Evolutionary conservation across 129 eudicot genomes (phyloP).

Genomic region (Helianthus tuberosus): DNA sequence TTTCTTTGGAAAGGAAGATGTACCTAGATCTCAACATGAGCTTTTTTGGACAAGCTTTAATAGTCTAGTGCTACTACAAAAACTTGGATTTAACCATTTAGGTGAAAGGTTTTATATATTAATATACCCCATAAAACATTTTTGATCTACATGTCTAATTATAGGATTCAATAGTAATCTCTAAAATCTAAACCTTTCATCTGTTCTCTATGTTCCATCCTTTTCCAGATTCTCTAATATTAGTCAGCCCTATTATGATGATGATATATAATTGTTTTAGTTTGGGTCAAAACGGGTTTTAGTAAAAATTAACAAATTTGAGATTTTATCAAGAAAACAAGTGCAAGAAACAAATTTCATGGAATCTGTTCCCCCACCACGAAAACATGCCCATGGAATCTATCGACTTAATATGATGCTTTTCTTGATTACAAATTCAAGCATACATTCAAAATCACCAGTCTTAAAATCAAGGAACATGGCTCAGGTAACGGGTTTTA

Average conservation of each 20-base stretch:
- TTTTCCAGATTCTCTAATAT: background rate
- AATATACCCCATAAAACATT: background rate
- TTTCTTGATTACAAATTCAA: too few relatives aligned
- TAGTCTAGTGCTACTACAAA: background rate
- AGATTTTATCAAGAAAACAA: too few relatives aligned
- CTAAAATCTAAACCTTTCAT: background rate
- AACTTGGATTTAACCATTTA: background rate
- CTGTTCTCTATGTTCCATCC: background rate
- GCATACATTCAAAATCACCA: too few relatives aligned
- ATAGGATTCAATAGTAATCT: background rate
- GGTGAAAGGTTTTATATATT: background rate
- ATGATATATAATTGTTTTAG: background rate
- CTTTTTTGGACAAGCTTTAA: background rate
- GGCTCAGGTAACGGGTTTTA: too few relatives aligned
- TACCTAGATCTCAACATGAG: background rate
- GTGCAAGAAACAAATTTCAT: too few relatives aligned
- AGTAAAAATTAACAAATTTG: too few relatives aligned
- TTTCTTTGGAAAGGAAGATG: background rate
- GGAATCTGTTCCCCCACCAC: too few relatives aligned
- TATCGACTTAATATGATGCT: too few relatives aligned
- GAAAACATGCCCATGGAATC: too few relatives aligned
- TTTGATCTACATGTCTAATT: background rate
- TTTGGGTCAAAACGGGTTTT: too few relatives aligned
- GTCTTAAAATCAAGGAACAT: too few relatives aligned
- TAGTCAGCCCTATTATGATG: background rate